These are phyloP conservation scores for Encephalitozoon cuniculi DNA, from an alignment of 371 early-diverging fungal genomes.

Conservation along the genomic window DNA sequence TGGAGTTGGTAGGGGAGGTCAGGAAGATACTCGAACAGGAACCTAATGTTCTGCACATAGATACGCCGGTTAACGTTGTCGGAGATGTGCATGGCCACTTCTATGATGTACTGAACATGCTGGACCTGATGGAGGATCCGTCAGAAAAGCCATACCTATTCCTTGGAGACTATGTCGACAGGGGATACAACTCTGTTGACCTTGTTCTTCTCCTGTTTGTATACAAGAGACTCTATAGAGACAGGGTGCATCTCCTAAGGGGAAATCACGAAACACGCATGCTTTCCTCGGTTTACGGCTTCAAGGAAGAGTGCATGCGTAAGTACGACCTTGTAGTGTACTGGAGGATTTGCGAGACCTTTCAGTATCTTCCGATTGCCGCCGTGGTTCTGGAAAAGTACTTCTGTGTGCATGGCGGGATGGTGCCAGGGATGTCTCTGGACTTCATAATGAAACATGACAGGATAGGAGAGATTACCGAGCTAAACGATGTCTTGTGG, in stretches of 20 bases:
- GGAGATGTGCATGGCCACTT: slow-evolving; percentile 61
- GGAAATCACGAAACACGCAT: slow-evolving; percentile 56
- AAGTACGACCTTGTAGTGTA: slow-evolving; percentile 40
- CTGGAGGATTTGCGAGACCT: slow-evolving; percentile 47
- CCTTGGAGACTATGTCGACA: slow-evolving; percentile 60
- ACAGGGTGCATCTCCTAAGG: slow-evolving; percentile 42
- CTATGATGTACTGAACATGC: slow-evolving; percentile 56
- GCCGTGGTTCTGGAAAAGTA: slow-evolving; percentile 41
- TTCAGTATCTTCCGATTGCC: slow-evolving; percentile 50
- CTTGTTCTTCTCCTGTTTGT: slow-evolving; percentile 44
- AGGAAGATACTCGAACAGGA: slow-evolving; percentile 40
- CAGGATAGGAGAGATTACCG: slow-evolving; percentile 44
- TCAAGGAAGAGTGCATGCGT: slow-evolving; percentile 52
- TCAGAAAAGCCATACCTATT: slow-evolving; percentile 44
- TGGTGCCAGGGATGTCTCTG: slow-evolving; percentile 41
- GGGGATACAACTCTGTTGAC: slow-evolving; percentile 56
- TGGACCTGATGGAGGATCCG: slow-evolving; percentile 35
- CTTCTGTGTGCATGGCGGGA: slow-evolving; percentile 59
- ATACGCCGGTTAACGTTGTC: slow-evolving; percentile 44
- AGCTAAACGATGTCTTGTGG: slow-evolving; percentile 51
- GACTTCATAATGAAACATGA: slow-evolving; percentile 27
- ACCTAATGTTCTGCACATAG: slow-evolving; percentile 37
- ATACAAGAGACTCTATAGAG: slow-evolving; percentile 39
- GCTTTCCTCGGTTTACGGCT: slow-evolving; percentile 48
- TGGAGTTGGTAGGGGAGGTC: slow-evolving; percentile 18